Conservation (phyloP, 148 eudicot species). For the Silene latifolia region DNA sequence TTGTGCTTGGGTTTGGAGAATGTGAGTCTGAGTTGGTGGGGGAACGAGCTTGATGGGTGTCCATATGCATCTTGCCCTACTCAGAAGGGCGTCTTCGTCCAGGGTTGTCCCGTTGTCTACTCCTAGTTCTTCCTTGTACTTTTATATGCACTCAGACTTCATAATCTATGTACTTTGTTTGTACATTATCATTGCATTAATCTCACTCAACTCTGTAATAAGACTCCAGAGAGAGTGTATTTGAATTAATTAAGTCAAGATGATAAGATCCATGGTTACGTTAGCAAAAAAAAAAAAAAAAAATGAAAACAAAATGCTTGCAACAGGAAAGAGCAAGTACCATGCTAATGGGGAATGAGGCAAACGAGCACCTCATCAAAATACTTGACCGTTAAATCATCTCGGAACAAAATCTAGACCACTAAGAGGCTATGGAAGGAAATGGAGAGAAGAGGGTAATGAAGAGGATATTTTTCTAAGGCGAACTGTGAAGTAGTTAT, state of each 20-base stretch:
- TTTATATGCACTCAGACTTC: neutral
- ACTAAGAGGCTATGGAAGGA: too few species aligned
- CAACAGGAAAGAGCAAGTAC: too few species aligned
- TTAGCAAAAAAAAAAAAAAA: too few species aligned
- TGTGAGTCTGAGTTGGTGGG: constrained; percentile 79
- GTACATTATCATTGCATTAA: constrained; percentile 6
- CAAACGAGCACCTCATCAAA: too few species aligned
- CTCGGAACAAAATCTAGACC: too few species aligned
- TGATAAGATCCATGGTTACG: too few species aligned
- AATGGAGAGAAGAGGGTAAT: too few species aligned
- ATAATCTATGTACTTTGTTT: neutral
- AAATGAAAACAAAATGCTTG: too few species aligned
- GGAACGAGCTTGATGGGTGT: constrained; percentile 89
- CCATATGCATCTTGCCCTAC: constrained; percentile 86
- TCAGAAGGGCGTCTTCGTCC: constrained; percentile 50
- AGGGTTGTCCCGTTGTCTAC: constrained; percentile 65
- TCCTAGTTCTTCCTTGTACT: constrained; percentile 6
- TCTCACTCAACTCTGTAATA: neutral
- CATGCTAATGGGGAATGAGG: too few species aligned
- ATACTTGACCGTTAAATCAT: too few species aligned
- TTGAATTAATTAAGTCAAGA: neutral
- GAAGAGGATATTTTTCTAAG: too few species aligned
- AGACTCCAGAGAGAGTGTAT: neutral
- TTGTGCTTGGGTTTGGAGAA: constrained; percentile 74
- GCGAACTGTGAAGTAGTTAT: too few species aligned